These are phyloP conservation scores for Bipolaris cookei DNA, from an alignment of 2,329 filamentous ascomycete genomes.

Conservation along the genomic window DNA sequence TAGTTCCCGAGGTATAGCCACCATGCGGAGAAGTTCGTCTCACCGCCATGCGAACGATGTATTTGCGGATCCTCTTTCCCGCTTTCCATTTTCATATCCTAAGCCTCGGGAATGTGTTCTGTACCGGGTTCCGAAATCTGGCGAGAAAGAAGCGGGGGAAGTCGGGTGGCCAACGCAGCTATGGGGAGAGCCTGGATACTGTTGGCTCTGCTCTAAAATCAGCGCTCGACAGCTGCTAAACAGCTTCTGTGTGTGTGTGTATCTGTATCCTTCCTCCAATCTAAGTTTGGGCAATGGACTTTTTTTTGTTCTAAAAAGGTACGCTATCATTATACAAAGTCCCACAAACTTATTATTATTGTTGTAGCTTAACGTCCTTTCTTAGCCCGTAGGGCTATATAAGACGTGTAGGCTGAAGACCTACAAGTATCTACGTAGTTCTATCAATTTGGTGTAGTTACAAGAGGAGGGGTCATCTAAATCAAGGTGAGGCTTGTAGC, in stretches of 20 bases:
- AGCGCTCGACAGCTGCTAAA: neutral
- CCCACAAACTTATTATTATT: too few relatives aligned
- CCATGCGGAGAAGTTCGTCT: slow-evolving; percentile 8
- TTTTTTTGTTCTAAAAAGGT: neutral
- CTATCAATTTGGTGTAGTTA: too few relatives aligned
- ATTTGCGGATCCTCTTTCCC: slow-evolving; percentile 7
- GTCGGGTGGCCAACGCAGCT: slow-evolving; percentile 3
- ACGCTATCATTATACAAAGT: neutral
- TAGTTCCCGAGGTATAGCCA: slow-evolving; percentile 28
- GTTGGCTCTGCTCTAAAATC: slow-evolving; percentile 1
- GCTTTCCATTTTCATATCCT: slow-evolving; percentile 2
- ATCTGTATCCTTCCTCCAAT: neutral
- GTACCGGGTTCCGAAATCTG: slow-evolving; percentile 1
- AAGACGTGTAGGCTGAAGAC: too few relatives aligned
- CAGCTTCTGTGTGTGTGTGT: neutral
- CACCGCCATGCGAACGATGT: slow-evolving; percentile 1
- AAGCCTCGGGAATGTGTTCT: neutral
- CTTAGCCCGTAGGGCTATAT: too few relatives aligned
- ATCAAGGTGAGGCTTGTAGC: too few relatives aligned
- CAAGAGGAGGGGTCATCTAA: too few relatives aligned
- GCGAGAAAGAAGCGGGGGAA: slow-evolving; percentile 7
- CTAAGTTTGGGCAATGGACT: neutral
- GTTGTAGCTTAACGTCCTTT: too few relatives aligned
- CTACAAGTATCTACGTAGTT: too few relatives aligned
- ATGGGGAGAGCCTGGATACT: slow-evolving; percentile 1